phyloP scores from a whole-genome alignment of 306 rosid species.

The Trichosanthes cucumerina region DNA sequence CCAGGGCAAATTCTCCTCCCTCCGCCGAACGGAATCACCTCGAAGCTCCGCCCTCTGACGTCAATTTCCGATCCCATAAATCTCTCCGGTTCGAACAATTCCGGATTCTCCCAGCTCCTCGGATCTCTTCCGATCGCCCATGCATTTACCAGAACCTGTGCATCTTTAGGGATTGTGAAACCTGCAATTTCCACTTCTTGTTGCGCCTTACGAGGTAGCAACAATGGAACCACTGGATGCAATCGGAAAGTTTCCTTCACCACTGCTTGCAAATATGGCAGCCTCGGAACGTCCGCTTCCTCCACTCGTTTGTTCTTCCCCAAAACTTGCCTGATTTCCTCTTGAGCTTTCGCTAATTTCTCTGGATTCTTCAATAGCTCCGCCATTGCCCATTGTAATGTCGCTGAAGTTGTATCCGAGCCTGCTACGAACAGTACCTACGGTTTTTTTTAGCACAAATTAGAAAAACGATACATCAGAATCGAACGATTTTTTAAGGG shows the following conservation, averaged over 20 bases:
- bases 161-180: background rate
- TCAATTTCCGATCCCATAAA: background rate
- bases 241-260: background rate
- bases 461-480: background rate
- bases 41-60: background rate
- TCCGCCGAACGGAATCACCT: conserved; percentile 4
- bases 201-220: conserved; percentile 2
- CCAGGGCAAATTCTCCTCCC: conserved; percentile 7
- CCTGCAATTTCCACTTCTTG: background rate
- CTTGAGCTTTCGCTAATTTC: background rate
- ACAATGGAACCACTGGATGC: background rate
- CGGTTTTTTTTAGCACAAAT: background rate
- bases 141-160: background rate
- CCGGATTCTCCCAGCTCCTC: background rate
- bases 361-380: background rate
- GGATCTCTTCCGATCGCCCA: conserved; percentile 7
- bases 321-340: background rate
- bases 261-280: background rate
- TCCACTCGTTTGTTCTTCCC: background rate
- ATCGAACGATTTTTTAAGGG: background rate
- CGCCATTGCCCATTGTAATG: conserved; percentile 7
- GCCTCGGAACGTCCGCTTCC: background rate
- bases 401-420: background rate
- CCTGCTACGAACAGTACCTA: background rate
- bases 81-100: background rate